These are phyloP conservation scores for Pyrus bretschneideri DNA, from an alignment of 306 rosid species.

Conservation along the genomic window DNA sequence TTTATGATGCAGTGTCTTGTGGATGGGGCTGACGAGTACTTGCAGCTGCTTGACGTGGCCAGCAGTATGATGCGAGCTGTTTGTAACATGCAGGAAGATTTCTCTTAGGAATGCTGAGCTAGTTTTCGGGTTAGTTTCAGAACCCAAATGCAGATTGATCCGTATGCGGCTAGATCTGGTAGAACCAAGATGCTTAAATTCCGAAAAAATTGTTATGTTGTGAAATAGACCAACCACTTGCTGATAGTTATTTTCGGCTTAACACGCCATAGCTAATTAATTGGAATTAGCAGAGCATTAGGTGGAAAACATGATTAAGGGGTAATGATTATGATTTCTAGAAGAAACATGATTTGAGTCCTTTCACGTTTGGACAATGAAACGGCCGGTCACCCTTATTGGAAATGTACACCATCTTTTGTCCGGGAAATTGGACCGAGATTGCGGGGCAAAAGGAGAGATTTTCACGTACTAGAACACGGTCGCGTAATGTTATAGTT, in stretches of 20 bases:
- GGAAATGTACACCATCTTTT: not conserved
- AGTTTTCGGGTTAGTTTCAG: not conserved
- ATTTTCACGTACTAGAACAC: no score
- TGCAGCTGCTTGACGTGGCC: conserved; percentile 82
- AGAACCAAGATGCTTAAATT: not conserved
- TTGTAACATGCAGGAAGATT: conserved; percentile 55
- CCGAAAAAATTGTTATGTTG: not conserved
- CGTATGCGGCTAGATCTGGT: not conserved
- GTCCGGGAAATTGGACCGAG: not conserved
- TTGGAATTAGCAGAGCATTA: not conserved
- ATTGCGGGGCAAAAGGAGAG: not conserved
- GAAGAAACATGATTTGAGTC: not conserved
- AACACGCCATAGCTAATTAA: not conserved
- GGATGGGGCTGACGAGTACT: conserved; percentile 84
- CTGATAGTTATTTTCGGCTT: not conserved
- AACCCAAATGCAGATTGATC: not conserved
- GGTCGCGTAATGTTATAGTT: not conserved
- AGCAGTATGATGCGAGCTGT: conserved; percentile 64
- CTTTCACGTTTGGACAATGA: conserved; percentile 8
- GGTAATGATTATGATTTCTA: not conserved
- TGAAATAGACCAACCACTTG: not conserved
- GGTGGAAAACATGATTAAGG: conserved; percentile 9
- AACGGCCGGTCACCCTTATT: not conserved
- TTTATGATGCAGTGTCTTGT: conserved; percentile 62
- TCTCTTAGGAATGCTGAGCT: conserved; percentile 27